These are phyloP conservation scores for Aspergillus sp. DNA, from an alignment of 2,329 filamentous ascomycete genomes.

Conservation along the genomic window DNA sequence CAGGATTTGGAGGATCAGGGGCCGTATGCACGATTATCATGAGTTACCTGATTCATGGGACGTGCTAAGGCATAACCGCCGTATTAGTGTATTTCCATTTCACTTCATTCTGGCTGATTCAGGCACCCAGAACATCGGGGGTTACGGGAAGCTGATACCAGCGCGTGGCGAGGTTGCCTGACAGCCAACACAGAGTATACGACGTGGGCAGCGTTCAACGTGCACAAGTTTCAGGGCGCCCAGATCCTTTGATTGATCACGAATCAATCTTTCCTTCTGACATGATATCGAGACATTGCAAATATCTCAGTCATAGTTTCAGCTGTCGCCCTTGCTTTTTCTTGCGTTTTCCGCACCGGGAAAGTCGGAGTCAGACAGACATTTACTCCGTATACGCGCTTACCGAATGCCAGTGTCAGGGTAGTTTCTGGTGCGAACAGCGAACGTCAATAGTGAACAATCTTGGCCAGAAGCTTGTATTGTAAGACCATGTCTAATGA, in stretches of 20 bases:
- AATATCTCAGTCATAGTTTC: not conserved
- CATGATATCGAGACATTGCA: not conserved
- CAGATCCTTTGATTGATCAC: not conserved
- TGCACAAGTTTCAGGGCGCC: not conserved
- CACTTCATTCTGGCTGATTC: not conserved
- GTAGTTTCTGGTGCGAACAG: not conserved
- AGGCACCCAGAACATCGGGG: not conserved
- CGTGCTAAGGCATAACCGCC: not conserved
- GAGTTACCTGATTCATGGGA: constrained; percentile 6
- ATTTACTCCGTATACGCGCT: not conserved
- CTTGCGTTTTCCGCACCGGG: not conserved
- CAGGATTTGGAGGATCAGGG: not conserved
- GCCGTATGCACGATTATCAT: constrained; percentile 8
- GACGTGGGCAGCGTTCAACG: not conserved
- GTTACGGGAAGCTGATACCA: not conserved
- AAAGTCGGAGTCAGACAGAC: not conserved
- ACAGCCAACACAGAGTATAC: not conserved
- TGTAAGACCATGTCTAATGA: constrained; percentile 2
- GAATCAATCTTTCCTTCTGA: not conserved
- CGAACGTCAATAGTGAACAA: not conserved
- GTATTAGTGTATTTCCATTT: not conserved
- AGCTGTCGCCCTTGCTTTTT: not conserved
- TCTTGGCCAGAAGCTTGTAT: not conserved
- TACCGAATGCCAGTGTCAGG: not conserved
- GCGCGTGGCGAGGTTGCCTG: not conserved